These are phyloP conservation scores for Neonectria neomacrospora DNA, from an alignment of 2,329 filamentous ascomycete genomes.

Conservation along the genomic window DNA sequence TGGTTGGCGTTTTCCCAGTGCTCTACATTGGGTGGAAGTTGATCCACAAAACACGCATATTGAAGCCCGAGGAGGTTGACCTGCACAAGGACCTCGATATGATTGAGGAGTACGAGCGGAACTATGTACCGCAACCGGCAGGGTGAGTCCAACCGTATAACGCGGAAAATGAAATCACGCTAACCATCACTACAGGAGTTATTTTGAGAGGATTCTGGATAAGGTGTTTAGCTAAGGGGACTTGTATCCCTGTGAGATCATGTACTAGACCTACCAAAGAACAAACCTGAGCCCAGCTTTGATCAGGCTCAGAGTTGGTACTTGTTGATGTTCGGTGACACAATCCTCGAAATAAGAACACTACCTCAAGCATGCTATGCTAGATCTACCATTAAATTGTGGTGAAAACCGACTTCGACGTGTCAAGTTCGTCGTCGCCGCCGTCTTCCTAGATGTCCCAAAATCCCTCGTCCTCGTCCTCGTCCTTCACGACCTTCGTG, in stretches of 20 bases:
- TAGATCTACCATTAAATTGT: background rate
- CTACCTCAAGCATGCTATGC: background rate
- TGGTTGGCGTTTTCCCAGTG: slow-evolving; percentile 76
- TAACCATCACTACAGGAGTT: slow-evolving; percentile 27
- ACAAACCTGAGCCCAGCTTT: background rate
- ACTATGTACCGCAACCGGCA: slow-evolving; percentile 65
- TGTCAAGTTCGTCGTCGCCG: background rate
- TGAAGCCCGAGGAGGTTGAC: slow-evolving; percentile 69
- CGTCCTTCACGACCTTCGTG: too few relatives aligned
- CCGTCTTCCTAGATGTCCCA: background rate
- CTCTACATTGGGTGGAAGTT: slow-evolving; percentile 80
- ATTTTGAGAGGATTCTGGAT: slow-evolving; percentile 35
- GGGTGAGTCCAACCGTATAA: slow-evolving; percentile 56
- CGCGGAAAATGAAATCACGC: background rate
- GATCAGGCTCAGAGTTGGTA: too few relatives aligned
- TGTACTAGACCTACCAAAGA: too few relatives aligned
- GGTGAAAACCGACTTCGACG: background rate
- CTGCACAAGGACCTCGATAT: slow-evolving; percentile 70
- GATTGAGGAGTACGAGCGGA: slow-evolving; percentile 74
- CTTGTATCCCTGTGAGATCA: background rate
- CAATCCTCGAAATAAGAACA: background rate
- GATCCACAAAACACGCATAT: slow-evolving; percentile 69
- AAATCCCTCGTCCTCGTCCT: background rate
- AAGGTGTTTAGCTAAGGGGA: slow-evolving; percentile 31
- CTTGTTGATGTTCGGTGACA: background rate